Evolutionary conservation across 2,329 filamentous ascomycete genomes (phyloP).

Genomic region (Botrytis elliptica): DNA sequence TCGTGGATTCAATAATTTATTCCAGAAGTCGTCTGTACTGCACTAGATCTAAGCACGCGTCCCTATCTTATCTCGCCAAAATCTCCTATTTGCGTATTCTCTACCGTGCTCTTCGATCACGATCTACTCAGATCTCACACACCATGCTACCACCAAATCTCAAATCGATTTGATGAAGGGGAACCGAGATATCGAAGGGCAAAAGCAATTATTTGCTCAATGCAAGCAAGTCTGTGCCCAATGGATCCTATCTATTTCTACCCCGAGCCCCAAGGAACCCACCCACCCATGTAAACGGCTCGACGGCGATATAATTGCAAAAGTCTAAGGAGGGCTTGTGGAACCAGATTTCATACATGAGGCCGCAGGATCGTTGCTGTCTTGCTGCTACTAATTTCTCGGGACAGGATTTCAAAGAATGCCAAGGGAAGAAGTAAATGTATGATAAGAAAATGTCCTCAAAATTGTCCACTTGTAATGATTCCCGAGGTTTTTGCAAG

Average conservation of each 20-base stretch:
- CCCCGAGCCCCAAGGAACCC: background rate
- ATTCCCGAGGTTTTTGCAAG: background rate
- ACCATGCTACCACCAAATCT: background rate
- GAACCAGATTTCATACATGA: background rate
- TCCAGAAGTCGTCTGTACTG: background rate
- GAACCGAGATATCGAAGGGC: background rate
- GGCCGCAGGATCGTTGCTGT: background rate
- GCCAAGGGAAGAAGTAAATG: background rate
- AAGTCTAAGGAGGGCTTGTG: background rate
- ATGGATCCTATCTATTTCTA: background rate
- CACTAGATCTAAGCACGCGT: background rate
- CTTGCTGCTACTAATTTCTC: background rate
- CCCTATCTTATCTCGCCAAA: slow-evolving; percentile 12
- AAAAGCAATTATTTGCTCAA: slow-evolving; percentile 13
- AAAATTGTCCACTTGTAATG: background rate
- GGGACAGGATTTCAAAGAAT: background rate
- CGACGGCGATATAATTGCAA: background rate
- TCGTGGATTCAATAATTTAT: background rate
- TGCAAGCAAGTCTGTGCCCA: slow-evolving; percentile 2
- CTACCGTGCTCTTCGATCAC: background rate
- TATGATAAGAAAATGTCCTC: background rate
- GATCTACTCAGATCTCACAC: background rate
- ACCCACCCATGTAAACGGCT: background rate
- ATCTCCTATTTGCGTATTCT: background rate
- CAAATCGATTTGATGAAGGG: background rate